A percentile compares a stretch with the other conserved stretches of the same genome.
These are phyloP conservation scores for Violaceomyces palustris DNA, from an alignment of 1,284 basidiomycete genomes.

Conservation along the genomic window DNA sequence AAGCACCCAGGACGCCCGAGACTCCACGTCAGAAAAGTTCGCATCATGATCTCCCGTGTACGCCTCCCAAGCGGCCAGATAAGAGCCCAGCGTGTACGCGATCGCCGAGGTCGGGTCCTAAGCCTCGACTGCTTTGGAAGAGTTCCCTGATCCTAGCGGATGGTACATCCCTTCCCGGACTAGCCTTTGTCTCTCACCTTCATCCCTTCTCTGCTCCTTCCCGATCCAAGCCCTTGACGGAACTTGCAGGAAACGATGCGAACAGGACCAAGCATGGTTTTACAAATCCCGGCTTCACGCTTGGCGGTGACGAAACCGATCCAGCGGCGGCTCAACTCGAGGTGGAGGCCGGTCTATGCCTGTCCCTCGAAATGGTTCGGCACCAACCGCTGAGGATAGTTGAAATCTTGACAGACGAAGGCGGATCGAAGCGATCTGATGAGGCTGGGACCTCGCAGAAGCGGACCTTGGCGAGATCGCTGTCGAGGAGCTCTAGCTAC, in stretches of 20 bases:
- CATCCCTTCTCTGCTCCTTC: too few relatives aligned
- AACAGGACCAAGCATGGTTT: conserved; percentile 1
- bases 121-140: conserved; percentile 42
- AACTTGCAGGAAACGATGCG: not conserved
- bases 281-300: not conserved
- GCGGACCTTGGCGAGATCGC: not conserved
- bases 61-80: too few relatives aligned
- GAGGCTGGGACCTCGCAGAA: not conserved
- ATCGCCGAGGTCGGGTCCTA: conserved; percentile 7
- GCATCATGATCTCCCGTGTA: too few relatives aligned
- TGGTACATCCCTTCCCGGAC: conserved; percentile 38
- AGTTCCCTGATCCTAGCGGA: conserved; percentile 40
- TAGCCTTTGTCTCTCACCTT: conserved; percentile 41
- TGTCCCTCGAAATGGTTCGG: conserved; percentile 49
- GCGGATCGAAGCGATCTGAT: too few relatives aligned
- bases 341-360: conserved; percentile 42
- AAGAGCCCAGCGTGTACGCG: too few relatives aligned
- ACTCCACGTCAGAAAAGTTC: too few relatives aligned
- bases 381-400: conserved; percentile 33
- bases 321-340: conserved; percentile 2
- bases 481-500: not conserved
- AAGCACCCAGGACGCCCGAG: too few relatives aligned
- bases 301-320: not conserved
- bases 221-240: not conserved
- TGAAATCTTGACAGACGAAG: conserved; percentile 4